phyloP scores from a whole-genome alignment of 768 basidiomycete species.

The Mycena latifolia region DNA sequence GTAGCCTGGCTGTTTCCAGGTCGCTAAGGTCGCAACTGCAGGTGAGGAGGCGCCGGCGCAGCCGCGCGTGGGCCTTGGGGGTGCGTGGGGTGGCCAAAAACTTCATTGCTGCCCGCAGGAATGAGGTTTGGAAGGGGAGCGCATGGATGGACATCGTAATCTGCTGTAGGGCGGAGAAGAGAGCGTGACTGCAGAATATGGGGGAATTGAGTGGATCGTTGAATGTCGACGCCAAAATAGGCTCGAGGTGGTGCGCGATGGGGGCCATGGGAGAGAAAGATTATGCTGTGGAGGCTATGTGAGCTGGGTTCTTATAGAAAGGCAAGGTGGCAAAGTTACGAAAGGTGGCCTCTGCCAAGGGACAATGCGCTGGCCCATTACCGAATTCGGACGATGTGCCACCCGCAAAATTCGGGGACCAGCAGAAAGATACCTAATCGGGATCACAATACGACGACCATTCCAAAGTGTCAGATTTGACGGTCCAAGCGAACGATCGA shows the following conservation, averaged over 20 bases:
- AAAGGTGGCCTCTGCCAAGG: background rate
- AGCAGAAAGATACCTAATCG: too few relatives aligned
- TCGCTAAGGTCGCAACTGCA: background rate
- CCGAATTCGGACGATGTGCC: background rate
- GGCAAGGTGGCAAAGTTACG: background rate
- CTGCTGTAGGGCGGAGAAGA: background rate
- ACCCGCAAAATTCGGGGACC: background rate
- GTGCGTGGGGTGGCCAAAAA: constrained; percentile 17
- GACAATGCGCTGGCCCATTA: background rate
- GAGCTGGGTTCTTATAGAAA: too few relatives aligned
- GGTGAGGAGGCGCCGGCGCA: background rate
- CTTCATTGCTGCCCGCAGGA: constrained; percentile 17
- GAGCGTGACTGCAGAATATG: background rate
- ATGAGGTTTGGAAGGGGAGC: constrained; percentile 1
- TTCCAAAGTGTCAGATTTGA: background rate
- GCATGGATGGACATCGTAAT: background rate
- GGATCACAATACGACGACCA: too few relatives aligned
- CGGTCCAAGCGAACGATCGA: background rate
- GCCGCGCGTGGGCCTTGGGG: background rate
- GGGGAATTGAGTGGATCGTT: background rate
- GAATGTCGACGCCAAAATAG: constrained; percentile 1
- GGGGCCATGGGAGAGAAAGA: constrained; percentile 1
- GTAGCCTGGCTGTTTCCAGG: background rate
- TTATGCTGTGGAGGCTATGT: constrained; percentile 14
- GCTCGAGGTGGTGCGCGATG: constrained; percentile 13